phyloP scores from a whole-genome alignment of 345 rosid genomes.

The Aquilaria malaccensis region DNA sequence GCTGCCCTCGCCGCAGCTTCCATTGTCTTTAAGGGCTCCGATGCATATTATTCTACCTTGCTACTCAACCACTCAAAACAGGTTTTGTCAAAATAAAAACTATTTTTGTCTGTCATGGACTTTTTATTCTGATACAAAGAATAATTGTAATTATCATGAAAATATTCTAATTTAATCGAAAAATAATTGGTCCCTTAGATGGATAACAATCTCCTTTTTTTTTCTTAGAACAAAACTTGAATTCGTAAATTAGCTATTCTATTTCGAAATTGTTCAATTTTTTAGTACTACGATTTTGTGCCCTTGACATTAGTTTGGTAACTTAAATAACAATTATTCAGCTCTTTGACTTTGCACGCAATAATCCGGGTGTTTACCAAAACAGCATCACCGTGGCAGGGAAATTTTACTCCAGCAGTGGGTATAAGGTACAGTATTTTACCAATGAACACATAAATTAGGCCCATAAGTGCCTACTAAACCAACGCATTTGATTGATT shows the following conservation, averaged over 20 bases:
- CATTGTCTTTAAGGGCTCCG: conserved; percentile 28
- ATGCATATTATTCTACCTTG: conserved; percentile 27
- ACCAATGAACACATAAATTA: no score
- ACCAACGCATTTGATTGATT: no score
- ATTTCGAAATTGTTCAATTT: no score
- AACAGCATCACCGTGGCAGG: conserved; percentile 26
- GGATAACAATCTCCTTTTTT: no score
- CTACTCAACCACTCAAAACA: conserved; percentile 48
- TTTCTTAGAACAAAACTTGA: no score
- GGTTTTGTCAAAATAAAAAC: conserved; percentile 6
- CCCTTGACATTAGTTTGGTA: neutral
- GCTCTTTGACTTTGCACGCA: conserved; percentile 34
- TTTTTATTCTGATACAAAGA: neutral
- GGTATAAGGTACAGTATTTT: conserved; percentile 15
- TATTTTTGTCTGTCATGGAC: neutral
- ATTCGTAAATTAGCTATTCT: no score
- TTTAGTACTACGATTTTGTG: no score
- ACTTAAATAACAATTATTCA: neutral
- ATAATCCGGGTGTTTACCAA: conserved; percentile 25
- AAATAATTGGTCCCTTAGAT: no score
- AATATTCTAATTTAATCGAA: no score
- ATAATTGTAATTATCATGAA: neutral
- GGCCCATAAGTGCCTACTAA: no score
- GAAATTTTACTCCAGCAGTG: conserved; percentile 42
- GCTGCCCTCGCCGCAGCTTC: conserved; percentile 74